phyloP scores from a whole-genome alignment of 2,329 filamentous ascomycete species.

The Hymenoscyphus infarciens region DNA sequence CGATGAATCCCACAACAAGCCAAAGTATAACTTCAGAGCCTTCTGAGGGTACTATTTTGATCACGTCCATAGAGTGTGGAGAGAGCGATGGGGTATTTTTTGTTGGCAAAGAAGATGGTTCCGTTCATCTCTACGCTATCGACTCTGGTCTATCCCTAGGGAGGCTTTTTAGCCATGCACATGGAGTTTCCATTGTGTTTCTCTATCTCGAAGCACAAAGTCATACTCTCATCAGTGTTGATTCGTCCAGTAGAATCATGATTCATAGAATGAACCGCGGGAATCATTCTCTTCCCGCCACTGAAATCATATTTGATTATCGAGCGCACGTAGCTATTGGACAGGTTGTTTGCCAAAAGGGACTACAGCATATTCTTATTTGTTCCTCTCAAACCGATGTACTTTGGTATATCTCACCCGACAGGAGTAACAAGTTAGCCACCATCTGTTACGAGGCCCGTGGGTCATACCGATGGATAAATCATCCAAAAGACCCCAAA shows the following conservation, averaged over 20 bases:
- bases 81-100: constrained; percentile 24
- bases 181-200: constrained; percentile 32
- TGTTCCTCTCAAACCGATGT: neutral
- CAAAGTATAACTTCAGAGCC: constrained; percentile 18
- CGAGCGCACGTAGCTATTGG: neutral
- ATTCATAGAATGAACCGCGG: constrained; percentile 15
- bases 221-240: constrained; percentile 31
- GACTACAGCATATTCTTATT: neutral
- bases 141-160: constrained; percentile 17
- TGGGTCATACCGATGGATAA: neutral
- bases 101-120: constrained; percentile 31
- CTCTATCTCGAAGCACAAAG: constrained; percentile 18
- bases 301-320: constrained; percentile 15
- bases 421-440: too few relatives aligned
- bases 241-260: constrained; percentile 28
- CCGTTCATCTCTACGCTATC: constrained; percentile 27
- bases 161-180: constrained; percentile 28
- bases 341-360: neutral
- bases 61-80: constrained; percentile 24
- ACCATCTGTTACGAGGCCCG: too few relatives aligned
- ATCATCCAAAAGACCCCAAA: neutral
- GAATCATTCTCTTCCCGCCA: constrained; percentile 4
- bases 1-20: neutral
- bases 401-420: neutral
- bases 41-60: constrained; percentile 18